Conservation (phyloP, 306 rosid genomes). For the Pyrus communis region DNA sequence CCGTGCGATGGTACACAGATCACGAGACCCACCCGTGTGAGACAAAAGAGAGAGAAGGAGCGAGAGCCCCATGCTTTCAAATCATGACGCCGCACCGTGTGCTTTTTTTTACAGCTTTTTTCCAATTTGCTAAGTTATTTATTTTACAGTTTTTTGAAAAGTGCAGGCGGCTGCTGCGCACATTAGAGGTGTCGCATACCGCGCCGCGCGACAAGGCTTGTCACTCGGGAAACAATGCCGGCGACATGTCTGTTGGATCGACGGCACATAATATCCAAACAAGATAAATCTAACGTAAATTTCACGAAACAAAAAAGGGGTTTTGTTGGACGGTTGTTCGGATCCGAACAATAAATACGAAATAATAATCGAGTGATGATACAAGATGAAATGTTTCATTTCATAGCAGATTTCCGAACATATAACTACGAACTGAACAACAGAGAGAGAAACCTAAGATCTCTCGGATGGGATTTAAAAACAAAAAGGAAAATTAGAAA, state of each 20-base stretch:
- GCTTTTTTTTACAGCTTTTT: background rate
- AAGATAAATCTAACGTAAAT: background rate
- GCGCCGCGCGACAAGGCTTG: conserved; percentile 13
- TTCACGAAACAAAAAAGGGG: background rate
- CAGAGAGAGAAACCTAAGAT: conserved; percentile 14
- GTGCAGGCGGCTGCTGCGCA: background rate
- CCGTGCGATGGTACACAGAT: conserved; percentile 12
- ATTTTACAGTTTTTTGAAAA: background rate
- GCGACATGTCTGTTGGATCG: conserved; percentile 28
- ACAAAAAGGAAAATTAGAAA: background rate
- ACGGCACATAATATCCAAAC: background rate
- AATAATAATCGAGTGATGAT: background rate
- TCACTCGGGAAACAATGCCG: conserved; percentile 27
- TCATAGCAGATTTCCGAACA: background rate
- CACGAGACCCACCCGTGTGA: conserved; percentile 10
- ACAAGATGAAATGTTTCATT: background rate
- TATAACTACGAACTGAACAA: conserved; percentile 21
- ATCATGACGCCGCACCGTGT: conserved; percentile 23
- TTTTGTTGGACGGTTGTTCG: background rate
- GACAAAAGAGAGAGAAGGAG: background rate
- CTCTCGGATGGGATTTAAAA: conserved; percentile 31
- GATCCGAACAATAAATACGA: background rate
- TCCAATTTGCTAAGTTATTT: background rate
- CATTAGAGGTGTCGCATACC: background rate
- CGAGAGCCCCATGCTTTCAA: conserved; percentile 18